Evolutionary conservation across 2,329 filamentous ascomycete species (phyloP), one percentile per base, ranked within the genome.

Genomic region (Ceratocystiopsis brevicomis): DNA sequence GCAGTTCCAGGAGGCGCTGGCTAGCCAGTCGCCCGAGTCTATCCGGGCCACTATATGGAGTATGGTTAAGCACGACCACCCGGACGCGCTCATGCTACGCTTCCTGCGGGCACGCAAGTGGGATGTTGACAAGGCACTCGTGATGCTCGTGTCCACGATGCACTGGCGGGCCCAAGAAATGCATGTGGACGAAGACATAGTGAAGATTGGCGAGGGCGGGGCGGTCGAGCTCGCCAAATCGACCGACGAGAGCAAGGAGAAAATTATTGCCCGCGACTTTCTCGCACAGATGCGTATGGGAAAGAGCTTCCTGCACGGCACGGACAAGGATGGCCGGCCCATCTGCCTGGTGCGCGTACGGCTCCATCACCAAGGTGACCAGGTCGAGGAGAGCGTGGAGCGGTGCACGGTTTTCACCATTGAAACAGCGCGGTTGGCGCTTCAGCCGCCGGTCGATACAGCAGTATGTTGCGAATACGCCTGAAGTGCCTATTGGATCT

Each of bases 21-120:
- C 80, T 40, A 83, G 72, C 47, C 72, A 81, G 54, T 71, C 76
- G 1, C 83, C 88, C 0, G 84, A 92, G 53, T 70, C 80, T 38
- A 74, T 98, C 50, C 76, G 86, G 42, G 67, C 69, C 15, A 78
- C 86, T 0, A 81, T 96, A 56, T 96, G 90, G 90, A 72, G 66
- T 51, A 93, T 95, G 85, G 74, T 88, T 46, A 98, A 96, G 65
- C 80, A 90, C 54, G 90, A 98, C 56, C 76, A 96, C 56, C 90
- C 90, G 0, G 90, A 98, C 61, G 81, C 79, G 3, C 65, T 92
- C 16, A 63, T 88, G 15, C 63, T 94, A 45, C 76, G 86, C 37
- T 94, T 93, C 59, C 65, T 94, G 45, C 71, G 86, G 42, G 86
- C 86, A n/a, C 71, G 86, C 39, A 93, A 93, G 61, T 98, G 90